Percentiles rank a stretch among this genome's conserved stretches.
Evolutionary conservation across 257 asterid genomes (phyloP).

Genomic region (Buddleja alternifolia): DNA sequence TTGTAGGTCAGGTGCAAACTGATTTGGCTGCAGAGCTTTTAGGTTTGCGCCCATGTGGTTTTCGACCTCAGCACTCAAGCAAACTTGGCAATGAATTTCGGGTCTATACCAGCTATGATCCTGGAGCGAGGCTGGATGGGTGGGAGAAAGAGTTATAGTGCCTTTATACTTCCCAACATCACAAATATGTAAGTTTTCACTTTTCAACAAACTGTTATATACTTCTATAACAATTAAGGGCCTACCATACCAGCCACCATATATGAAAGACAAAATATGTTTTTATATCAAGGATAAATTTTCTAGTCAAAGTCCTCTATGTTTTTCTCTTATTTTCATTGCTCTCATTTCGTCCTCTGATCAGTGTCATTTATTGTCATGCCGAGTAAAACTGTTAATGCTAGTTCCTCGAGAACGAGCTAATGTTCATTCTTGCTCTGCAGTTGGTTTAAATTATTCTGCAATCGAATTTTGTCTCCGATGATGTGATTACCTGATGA

Average conservation of each 20-base stretch:
- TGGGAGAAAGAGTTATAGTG: slow-evolving; percentile 56
- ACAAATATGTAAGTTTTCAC: slow-evolving; percentile 3
- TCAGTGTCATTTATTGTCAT: too few species aligned
- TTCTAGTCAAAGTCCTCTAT: too few species aligned
- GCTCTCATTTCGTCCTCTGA: too few species aligned
- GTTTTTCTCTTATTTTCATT: too few species aligned
- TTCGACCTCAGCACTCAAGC: slow-evolving; percentile 88
- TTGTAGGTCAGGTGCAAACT: slow-evolving; percentile 80
- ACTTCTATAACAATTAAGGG: background rate
- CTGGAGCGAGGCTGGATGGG: slow-evolving; percentile 76
- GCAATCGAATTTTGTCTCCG: background rate
- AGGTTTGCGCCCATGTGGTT: slow-evolving; percentile 76
- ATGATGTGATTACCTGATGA: slow-evolving; percentile 7
- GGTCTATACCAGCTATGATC: slow-evolving; percentile 85
- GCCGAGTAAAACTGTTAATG: too few species aligned
- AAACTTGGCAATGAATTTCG: slow-evolving; percentile 97
- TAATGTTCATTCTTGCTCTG: background rate
- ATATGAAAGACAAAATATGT: too few species aligned
- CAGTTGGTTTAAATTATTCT: background rate
- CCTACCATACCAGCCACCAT: too few species aligned
- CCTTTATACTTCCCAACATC: background rate
- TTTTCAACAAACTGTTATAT: background rate
- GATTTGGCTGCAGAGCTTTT: slow-evolving; percentile 74
- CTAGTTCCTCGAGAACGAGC: too few species aligned
- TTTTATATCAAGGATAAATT: too few species aligned